Evolutionary conservation across 257 asterid species (phyloP).

Genomic region (Lycium barbarum): DNA sequence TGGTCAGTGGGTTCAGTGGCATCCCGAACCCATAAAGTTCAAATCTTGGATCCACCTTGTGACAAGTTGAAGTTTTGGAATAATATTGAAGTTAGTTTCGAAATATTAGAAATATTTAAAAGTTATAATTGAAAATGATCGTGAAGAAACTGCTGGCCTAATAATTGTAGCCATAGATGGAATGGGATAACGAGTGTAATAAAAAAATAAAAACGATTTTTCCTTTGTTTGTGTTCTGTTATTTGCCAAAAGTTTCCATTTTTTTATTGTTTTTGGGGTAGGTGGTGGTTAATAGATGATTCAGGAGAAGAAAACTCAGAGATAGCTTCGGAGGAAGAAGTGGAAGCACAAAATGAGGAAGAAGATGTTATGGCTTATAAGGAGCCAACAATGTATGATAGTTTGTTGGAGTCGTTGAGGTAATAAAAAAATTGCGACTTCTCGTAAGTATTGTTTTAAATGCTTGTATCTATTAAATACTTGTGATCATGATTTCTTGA

Average conservation of each 20-base stretch:
- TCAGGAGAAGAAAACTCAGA: constrained; percentile 42
- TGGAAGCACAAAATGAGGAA: constrained; percentile 34
- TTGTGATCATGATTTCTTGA: background rate
- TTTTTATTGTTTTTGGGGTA: background rate
- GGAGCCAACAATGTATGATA: constrained; percentile 60
- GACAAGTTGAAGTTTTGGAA: no score
- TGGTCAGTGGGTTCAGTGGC: no score
- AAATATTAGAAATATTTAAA: background rate
- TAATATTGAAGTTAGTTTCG: background rate
- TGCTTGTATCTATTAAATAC: background rate
- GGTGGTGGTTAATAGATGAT: constrained; percentile 38
- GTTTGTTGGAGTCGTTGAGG: constrained; percentile 66
- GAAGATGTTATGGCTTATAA: constrained; percentile 34
- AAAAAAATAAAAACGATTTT: background rate
- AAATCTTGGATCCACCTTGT: no score
- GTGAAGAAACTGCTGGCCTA: background rate
- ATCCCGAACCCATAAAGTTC: no score
- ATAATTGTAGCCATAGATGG: background rate
- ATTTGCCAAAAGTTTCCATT: background rate
- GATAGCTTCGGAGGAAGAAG: constrained; percentile 43
- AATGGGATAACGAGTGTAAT: background rate
- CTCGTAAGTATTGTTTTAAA: background rate
- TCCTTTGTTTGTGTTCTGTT: background rate
- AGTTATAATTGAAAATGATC: background rate
- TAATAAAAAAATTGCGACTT: constrained; percentile 43